Conservation (phyloP, 1,284 basidiomycete species). For the Heterobasidion parviporum region DNA sequence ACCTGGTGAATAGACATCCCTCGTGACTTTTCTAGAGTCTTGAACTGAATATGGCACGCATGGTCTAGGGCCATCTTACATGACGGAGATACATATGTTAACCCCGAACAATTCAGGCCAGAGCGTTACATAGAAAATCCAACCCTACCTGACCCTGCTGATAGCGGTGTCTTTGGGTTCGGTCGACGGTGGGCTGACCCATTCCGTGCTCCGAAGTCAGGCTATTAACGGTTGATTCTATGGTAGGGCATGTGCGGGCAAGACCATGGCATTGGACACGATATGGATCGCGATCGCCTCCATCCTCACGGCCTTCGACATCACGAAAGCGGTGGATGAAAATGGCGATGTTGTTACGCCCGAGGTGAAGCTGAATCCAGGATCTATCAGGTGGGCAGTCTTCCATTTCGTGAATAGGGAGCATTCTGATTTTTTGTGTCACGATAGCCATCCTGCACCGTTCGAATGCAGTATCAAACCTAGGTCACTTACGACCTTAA, state of each 20-base stretch:
- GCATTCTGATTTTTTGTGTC: neutral
- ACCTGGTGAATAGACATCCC: constrained; percentile 6
- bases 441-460: neutral
- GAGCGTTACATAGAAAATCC: constrained; percentile 14
- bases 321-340: constrained; percentile 30
- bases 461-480: neutral
- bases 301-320: constrained; percentile 32
- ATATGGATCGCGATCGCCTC: constrained; percentile 41
- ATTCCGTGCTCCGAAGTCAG: neutral
- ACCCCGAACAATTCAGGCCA: constrained; percentile 5
- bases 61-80: constrained; percentile 11
- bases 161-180: constrained; percentile 11
- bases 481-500: neutral
- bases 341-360: constrained; percentile 33
- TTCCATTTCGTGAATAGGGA: neutral
- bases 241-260: constrained; percentile 37
- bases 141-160: constrained; percentile 15
- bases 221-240: too few species aligned
- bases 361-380: constrained; percentile 30
- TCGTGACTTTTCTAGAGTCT: neutral
- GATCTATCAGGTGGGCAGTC: constrained; percentile 32
- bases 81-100: constrained; percentile 7
- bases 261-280: constrained; percentile 33
- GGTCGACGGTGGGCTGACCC: constrained; percentile 9
- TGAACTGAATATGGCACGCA: too few species aligned